Evolutionary conservation across 768 basidiomycete genomes (phyloP).

Genomic region (Russula vinacea): DNA sequence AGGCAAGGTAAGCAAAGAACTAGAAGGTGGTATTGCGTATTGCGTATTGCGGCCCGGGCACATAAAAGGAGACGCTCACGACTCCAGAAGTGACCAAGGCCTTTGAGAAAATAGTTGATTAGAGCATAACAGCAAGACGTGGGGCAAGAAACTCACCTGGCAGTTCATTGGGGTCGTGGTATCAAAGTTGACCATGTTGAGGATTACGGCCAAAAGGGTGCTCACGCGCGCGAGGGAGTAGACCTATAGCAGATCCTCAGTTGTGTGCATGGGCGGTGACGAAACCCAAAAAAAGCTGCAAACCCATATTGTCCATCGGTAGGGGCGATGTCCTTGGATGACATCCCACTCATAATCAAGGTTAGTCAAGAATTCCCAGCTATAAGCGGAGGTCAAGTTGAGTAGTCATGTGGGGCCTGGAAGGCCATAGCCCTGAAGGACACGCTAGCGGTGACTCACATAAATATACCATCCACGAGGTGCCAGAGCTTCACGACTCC

Average conservation of each 20-base stretch:
- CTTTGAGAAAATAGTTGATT: background rate
- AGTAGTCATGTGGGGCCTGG: background rate
- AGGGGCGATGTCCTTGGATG: background rate
- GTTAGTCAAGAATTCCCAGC: constrained; percentile 4
- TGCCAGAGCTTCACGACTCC: constrained; percentile 12
- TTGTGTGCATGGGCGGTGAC: background rate
- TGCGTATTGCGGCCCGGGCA: background rate
- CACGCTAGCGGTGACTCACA: background rate
- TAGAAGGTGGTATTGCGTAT: background rate
- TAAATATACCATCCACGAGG: background rate
- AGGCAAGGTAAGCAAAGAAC: background rate
- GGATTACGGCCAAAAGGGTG: constrained; percentile 1
- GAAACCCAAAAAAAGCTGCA: background rate
- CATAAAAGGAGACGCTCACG: background rate
- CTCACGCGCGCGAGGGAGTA: constrained; percentile 13
- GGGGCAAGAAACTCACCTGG: background rate
- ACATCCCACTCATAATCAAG: constrained; percentile 6
- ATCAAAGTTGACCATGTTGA: constrained; percentile 1
- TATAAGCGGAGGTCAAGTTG: too few relatives aligned
- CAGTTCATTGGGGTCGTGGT: background rate
- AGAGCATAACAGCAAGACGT: background rate
- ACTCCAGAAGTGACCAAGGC: background rate
- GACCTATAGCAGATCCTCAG: background rate
- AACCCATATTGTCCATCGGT: constrained; percentile 15
- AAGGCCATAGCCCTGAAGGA: too few relatives aligned